Conservation (phyloP, 495 filamentous ascomycete genomes). For the Pyrenula massariospora region DNA sequence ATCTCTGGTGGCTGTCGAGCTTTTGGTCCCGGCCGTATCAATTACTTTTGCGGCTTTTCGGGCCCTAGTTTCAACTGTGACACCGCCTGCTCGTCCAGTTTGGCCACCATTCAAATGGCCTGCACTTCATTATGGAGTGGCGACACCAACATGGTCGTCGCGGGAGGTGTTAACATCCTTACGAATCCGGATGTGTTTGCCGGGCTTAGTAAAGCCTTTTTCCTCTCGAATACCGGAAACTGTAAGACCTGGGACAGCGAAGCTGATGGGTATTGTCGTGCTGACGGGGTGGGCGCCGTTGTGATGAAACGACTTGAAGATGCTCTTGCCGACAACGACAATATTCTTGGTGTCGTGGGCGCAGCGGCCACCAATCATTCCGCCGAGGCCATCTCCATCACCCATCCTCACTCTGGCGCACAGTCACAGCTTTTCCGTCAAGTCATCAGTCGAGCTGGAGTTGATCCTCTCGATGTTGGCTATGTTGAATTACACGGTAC, state of each 20-base stretch:
- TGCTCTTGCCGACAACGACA: constrained; percentile 33
- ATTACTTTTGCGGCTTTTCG: constrained; percentile 57
- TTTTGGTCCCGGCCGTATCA: constrained; percentile 34
- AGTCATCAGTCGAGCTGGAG: constrained; percentile 30
- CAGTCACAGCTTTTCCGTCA: constrained; percentile 31
- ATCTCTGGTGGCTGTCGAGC: constrained; percentile 15
- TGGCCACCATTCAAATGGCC: constrained; percentile 56
- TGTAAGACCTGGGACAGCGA: constrained; percentile 61
- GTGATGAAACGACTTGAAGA: constrained; percentile 35
- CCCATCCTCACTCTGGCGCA: constrained; percentile 33
- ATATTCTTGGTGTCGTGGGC: constrained; percentile 28
- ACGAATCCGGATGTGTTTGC: constrained; percentile 61
- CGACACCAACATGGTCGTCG: constrained; percentile 61
- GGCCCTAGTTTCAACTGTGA: constrained; percentile 65
- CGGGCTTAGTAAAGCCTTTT: constrained; percentile 56
- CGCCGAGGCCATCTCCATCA: constrained; percentile 30
- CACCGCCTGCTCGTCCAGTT: constrained; percentile 64
- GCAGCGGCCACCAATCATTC: constrained; percentile 29
- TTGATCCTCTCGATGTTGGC: constrained; percentile 35
- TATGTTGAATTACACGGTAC: constrained; percentile 42
- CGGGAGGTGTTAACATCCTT: constrained; percentile 56
- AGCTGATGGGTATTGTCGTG: constrained; percentile 63
- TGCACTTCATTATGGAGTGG: constrained; percentile 55
- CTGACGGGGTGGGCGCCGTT: constrained; percentile 30
- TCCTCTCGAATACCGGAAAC: constrained; percentile 51